Evolutionary conservation across 73 alveolate genomes (phyloP).

Genomic region (Effrenium voratum): DNA sequence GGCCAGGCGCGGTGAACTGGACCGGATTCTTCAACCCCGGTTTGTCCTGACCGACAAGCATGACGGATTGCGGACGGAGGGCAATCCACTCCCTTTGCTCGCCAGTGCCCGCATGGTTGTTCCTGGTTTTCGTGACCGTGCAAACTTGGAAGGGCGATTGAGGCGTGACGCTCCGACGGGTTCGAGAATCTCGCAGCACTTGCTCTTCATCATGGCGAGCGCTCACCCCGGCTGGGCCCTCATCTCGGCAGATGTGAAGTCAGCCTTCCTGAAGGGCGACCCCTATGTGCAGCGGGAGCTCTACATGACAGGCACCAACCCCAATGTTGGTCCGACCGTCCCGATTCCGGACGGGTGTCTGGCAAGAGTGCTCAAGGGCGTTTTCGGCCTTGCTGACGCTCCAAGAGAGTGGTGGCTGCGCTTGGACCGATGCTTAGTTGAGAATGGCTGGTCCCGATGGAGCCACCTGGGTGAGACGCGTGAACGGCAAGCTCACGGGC

Average conservation of each 20-base stretch:
- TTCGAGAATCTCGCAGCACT: neutral
- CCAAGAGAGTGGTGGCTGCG: slow-evolving; percentile 42
- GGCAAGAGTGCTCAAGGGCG: slow-evolving; percentile 2
- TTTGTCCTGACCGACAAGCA: slow-evolving; percentile 48
- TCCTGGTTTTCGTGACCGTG: slow-evolving; percentile 16
- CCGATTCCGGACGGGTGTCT: neutral
- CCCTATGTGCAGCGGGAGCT: slow-evolving; percentile 9
- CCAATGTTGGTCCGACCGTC: neutral
- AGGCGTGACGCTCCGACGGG: slow-evolving; percentile 12
- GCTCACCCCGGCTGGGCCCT: neutral
- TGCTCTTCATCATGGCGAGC: slow-evolving; percentile 6
- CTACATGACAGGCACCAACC: neutral
- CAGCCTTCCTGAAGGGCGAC: slow-evolving; percentile 47
- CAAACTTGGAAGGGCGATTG: neutral
- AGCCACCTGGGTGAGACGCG: neutral
- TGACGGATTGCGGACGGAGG: slow-evolving; percentile 16
- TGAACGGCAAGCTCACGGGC: neutral
- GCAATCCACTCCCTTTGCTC: neutral
- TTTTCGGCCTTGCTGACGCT: slow-evolving; percentile 27
- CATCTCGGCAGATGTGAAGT: neutral
- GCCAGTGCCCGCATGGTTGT: neutral
- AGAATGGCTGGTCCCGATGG: neutral
- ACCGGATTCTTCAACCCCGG: neutral
- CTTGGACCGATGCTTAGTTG: neutral
- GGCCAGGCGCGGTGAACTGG: neutral